A percentile compares a stretch with the other conserved stretches of the same genome.
These are phyloP conservation scores for Dovyalis caffra DNA, from an alignment of 345 rosid species.

Conservation along the genomic window DNA sequence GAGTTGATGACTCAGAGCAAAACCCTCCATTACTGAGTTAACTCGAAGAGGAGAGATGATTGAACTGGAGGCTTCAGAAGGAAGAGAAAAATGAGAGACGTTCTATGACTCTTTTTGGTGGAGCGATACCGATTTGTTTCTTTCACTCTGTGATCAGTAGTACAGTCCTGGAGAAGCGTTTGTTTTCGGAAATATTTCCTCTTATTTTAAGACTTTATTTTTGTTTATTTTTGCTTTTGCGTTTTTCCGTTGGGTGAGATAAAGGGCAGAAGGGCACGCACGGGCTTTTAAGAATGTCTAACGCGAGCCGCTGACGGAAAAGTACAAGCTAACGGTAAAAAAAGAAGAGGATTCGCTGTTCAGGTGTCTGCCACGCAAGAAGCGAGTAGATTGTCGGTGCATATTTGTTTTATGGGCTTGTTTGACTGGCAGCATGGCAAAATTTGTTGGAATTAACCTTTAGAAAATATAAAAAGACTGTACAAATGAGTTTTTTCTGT, in stretches of 20 bases:
- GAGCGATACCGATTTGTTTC: constrained; percentile 51
- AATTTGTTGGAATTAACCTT: no score
- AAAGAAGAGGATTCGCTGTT: constrained; percentile 15
- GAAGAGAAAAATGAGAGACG: not conserved
- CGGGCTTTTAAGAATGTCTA: constrained; percentile 12
- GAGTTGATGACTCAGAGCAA: constrained; percentile 25
- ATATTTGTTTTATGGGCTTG: not conserved
- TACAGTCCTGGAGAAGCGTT: constrained; percentile 30
- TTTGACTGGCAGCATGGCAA: no score
- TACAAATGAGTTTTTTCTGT: no score
- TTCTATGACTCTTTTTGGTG: constrained; percentile 39
- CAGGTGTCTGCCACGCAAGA: no score
- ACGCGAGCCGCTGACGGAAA: constrained; percentile 44
- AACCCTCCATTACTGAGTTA: constrained; percentile 44
- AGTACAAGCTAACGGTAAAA: constrained; percentile 40
- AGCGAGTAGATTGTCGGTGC: no score
- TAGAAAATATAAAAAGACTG: no score
- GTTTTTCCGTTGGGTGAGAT: not conserved
- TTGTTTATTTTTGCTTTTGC: constrained; percentile 18
- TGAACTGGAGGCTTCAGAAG: not conserved
- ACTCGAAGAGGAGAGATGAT: constrained; percentile 20
- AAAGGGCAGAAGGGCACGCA: not conserved
- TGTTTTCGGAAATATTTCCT: not conserved
- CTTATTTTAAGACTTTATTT: not conserved
- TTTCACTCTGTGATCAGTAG: constrained; percentile 38